Base-by-base conservation (phyloP, 1,284 basidiomycete genomes). In the Apiotrichum siamense region DNA sequence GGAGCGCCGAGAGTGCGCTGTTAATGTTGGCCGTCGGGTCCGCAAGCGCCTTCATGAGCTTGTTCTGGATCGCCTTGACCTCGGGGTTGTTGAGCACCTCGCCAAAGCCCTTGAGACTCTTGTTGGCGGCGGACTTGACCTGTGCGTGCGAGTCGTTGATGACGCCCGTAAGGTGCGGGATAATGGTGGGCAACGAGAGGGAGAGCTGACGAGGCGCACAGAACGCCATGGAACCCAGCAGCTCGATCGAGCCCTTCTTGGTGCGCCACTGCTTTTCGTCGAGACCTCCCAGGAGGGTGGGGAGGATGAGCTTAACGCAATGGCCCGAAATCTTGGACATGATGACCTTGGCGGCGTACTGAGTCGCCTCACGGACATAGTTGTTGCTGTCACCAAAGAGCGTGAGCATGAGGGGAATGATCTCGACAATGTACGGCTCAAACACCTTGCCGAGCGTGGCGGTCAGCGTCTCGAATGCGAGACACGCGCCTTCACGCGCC, bases 241-340 rank as follows among this genome's bases (percentile, higher is more conserved):
- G 76, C 71, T 98, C 96, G 59, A 98, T 97, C 3, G 92, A 94
- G 1, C 96, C 77, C 71, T 97, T 97, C 78, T 98, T 98, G 2
- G 93, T 91, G 25, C 94, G 81, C 96, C 96, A 98, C 71, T 98
- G 96, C 72, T 97, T 97, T 72, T 98, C 96, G 61, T 97, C 93
- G 42, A 98, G 78, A 31, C 92, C 94, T 31, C 85, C 85, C 6
- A 99, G 79, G 9, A 99, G 75, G 2, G 87, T 86, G 0, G 96
- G 96, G 7, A 98, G 77, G 56, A 98, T 92, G 47, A 92, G 81
- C 76, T 98, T 98, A 70, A 98, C 87, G 40, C 91, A 92, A 70
- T 93, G 47, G 20, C 89, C 92, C 10, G 90, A 94, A 66, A 99
- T 80, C 61, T 88, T 88, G 2, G 84, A 87, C 94, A 98, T 98